Conservation (phyloP, 441 rosid genomes). For the Breynia disticha region DNA sequence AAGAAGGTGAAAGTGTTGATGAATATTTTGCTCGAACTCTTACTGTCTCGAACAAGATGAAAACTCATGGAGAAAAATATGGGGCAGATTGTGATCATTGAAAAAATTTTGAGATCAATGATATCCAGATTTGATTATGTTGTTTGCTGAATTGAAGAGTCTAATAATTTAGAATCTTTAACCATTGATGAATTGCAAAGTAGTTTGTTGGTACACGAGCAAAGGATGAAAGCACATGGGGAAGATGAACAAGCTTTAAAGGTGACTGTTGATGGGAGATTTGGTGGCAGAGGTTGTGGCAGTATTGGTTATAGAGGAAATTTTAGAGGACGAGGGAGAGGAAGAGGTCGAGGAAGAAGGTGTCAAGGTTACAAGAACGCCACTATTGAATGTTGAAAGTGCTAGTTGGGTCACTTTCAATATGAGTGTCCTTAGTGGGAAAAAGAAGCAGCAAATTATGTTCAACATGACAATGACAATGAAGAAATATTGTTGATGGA, state of each 20-base stretch:
- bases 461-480: not conserved
- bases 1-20: not conserved
- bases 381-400: not conserved
- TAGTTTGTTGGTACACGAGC: not conserved
- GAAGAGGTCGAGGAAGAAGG: not conserved
- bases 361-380: not conserved
- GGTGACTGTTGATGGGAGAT: slow-evolving; percentile 1
- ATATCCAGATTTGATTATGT: not conserved
- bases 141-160: too few relatives aligned
- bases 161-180: too few relatives aligned
- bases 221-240: not conserved
- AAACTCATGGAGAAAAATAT: not conserved
- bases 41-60: not conserved
- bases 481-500: slow-evolving; percentile 1
- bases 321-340: slow-evolving; percentile 5
- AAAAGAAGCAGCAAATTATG: not conserved
- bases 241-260: slow-evolving; percentile 7
- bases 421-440: slow-evolving; percentile 2
- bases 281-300: slow-evolving; percentile 1
- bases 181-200: not conserved
- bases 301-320: not conserved
- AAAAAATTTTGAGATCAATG: slow-evolving; percentile 3
- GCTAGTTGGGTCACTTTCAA: slow-evolving; percentile 5
- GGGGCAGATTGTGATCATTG: not conserved
- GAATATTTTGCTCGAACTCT: not conserved